Evolutionary conservation across 2,329 filamentous ascomycete species (phyloP).

Genomic region (Aspergillus sergii): DNA sequence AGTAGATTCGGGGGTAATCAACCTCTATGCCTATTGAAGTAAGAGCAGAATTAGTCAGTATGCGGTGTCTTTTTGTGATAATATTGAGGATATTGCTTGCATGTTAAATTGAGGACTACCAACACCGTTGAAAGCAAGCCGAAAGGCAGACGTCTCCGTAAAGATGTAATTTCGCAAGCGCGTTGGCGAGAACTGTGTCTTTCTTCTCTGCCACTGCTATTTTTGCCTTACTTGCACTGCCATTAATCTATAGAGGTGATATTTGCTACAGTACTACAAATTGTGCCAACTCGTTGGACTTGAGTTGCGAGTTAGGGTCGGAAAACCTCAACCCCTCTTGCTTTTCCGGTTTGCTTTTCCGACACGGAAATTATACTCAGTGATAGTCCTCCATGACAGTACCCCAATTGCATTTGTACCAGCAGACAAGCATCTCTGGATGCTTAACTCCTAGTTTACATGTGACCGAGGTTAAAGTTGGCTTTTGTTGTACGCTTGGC

Average conservation of each 20-base stretch:
- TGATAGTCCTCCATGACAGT: not conserved
- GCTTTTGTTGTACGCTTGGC: too few species aligned
- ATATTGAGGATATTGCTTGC: not conserved
- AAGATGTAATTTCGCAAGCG: too few species aligned
- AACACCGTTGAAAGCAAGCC: too few species aligned
- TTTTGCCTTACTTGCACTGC: not conserved
- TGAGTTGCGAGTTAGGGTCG: not conserved
- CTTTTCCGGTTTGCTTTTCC: not conserved
- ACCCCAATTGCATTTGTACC: not conserved
- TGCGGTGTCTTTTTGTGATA: not conserved
- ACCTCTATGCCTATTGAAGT: constrained; percentile 15
- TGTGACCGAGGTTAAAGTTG: too few species aligned
- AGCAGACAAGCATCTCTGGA: not conserved
- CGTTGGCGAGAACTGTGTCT: too few species aligned
- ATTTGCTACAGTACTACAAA: not conserved
- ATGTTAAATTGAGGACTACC: not conserved
- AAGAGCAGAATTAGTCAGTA: not conserved
- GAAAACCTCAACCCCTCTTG: not conserved
- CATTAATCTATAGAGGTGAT: not conserved
- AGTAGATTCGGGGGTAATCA: constrained; percentile 15
- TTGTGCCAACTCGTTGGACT: not conserved
- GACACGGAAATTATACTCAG: not conserved
- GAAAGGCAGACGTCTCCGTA: too few species aligned
- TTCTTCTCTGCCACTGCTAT: too few species aligned
- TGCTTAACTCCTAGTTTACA: too few species aligned